phyloP scores from a whole-genome alignment of 192 early-diverging fungal species.

The Rhizophagus sp. region DNA sequence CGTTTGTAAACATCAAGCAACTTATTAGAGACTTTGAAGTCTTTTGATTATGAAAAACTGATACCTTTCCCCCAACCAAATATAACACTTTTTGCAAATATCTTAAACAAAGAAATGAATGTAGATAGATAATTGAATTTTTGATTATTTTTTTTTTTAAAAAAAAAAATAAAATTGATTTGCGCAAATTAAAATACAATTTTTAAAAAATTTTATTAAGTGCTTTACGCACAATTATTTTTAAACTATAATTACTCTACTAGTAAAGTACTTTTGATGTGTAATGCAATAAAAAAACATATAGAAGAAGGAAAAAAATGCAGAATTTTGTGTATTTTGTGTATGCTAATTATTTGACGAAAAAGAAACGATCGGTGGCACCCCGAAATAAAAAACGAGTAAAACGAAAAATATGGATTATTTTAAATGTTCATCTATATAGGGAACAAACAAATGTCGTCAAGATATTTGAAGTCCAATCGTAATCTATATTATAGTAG shows the following conservation, averaged over 20 bases:
- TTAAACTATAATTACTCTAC: slow-evolving; percentile 14
- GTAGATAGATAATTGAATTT: not conserved
- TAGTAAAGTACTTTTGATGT: slow-evolving; percentile 10
- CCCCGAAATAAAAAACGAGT: not conserved
- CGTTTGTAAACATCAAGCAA: slow-evolving; percentile 16
- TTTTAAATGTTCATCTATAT: not conserved
- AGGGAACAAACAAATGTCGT: not conserved
- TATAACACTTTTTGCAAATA: slow-evolving; percentile 34
- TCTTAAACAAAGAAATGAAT: slow-evolving; percentile 38
- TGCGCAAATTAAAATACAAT: not conserved
- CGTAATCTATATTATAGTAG: not conserved
- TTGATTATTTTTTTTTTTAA: not conserved
- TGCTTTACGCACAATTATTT: not conserved
- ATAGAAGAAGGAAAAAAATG: not conserved
- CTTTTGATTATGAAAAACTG: slow-evolving; percentile 29
- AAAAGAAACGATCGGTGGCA: not conserved
- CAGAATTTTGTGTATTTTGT: not conserved
- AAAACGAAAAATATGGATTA: not conserved
- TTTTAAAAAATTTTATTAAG: not conserved
- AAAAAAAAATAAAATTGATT: not conserved
- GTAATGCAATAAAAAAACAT: not conserved
- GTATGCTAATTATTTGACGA: not conserved
- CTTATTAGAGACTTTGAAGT: slow-evolving; percentile 29
- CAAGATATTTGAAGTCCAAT: not conserved
- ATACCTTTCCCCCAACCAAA: slow-evolving; percentile 39